A percentile compares a stretch with the other conserved stretches of the same genome.
Conservation (phyloP, 2,329 filamentous ascomycete genomes). For the Chaetothyriales sp. region DNA sequence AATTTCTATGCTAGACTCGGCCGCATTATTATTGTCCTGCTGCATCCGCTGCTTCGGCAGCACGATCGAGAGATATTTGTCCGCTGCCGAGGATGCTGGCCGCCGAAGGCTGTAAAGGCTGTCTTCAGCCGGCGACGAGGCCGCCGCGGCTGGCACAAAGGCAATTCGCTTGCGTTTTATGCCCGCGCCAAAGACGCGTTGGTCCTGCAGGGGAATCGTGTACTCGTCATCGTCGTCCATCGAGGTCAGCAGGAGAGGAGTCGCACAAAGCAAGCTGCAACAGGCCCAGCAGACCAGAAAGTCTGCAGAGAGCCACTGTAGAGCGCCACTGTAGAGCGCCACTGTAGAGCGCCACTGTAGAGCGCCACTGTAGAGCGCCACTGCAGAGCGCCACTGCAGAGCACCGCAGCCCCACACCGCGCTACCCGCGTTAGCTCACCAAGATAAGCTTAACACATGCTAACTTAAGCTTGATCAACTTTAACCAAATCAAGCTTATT, state of each 20-base stretch:
- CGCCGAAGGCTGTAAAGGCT: slow-evolving; percentile 17
- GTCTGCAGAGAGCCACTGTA: too few relatives aligned
- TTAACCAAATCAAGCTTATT: background rate
- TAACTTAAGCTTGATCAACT: background rate
- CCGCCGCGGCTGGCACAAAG: slow-evolving; percentile 41
- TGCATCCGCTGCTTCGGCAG: slow-evolving; percentile 18
- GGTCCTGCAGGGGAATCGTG: slow-evolving; percentile 43
- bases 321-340: too few relatives aligned
- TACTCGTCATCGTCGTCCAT: slow-evolving; percentile 42
- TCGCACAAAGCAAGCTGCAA: background rate
- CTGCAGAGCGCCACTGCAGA: too few relatives aligned
- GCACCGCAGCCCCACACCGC: too few relatives aligned
- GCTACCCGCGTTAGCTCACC: too few relatives aligned
- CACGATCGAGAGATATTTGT: slow-evolving; percentile 36
- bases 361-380: too few relatives aligned
- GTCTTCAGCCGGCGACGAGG: slow-evolving; percentile 1
- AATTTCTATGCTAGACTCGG: background rate
- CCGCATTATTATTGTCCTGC: background rate
- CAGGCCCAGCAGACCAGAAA: background rate
- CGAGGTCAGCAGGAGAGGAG: background rate
- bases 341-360: too few relatives aligned
- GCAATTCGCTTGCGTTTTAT: slow-evolving; percentile 47
- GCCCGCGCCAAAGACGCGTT: slow-evolving; percentile 49
- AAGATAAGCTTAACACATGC: too few relatives aligned
- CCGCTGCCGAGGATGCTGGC: slow-evolving; percentile 20